Evolutionary conservation across 1,284 basidiomycete species (phyloP).

Genomic region (Austroboletus olivaceoglutinosus): DNA sequence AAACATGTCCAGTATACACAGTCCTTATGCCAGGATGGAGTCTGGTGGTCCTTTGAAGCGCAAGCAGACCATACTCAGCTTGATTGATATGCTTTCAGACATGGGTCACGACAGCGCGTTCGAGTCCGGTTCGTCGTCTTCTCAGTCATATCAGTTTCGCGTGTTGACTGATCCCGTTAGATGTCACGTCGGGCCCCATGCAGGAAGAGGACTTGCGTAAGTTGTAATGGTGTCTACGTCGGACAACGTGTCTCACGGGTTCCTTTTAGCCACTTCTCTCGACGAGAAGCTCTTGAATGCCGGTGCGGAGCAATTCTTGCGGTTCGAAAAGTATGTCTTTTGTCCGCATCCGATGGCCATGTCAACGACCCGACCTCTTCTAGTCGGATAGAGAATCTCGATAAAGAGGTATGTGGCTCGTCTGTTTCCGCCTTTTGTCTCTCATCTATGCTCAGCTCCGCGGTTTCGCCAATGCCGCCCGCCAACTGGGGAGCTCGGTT

Average conservation of each 20-base stretch:
- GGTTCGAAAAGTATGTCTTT: slow-evolving; percentile 34
- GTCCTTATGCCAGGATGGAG: slow-evolving; percentile 33
- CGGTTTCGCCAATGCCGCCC: slow-evolving; percentile 36
- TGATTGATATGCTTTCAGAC: slow-evolving; percentile 62
- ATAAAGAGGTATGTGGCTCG: slow-evolving; percentile 30
- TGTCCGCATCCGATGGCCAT: background rate
- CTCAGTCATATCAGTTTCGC: background rate
- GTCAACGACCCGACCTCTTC: slow-evolving; percentile 1
- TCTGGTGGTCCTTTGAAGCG: slow-evolving; percentile 37
- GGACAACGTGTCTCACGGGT: slow-evolving; percentile 6
- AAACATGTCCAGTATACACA: slow-evolving; percentile 24
- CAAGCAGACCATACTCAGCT: slow-evolving; percentile 60
- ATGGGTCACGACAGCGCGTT: slow-evolving; percentile 47
- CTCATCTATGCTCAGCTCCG: slow-evolving; percentile 28
- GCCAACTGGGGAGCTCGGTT: slow-evolving; percentile 35
- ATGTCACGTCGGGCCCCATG: slow-evolving; percentile 39
- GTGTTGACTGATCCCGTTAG: slow-evolving; percentile 21
- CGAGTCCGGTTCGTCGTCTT: slow-evolving; percentile 40
- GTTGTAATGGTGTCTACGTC: slow-evolving; percentile 4
- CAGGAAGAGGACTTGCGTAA: slow-evolving; percentile 63
- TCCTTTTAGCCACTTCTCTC: slow-evolving; percentile 27
- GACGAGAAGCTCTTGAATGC: slow-evolving; percentile 36
- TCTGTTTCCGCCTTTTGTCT: background rate
- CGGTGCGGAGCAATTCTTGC: slow-evolving; percentile 32
- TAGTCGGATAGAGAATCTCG: slow-evolving; percentile 33